Base-by-base conservation (phyloP, 2,329 filamentous ascomycete genomes). In the Phialocephala subalpina region DNA sequence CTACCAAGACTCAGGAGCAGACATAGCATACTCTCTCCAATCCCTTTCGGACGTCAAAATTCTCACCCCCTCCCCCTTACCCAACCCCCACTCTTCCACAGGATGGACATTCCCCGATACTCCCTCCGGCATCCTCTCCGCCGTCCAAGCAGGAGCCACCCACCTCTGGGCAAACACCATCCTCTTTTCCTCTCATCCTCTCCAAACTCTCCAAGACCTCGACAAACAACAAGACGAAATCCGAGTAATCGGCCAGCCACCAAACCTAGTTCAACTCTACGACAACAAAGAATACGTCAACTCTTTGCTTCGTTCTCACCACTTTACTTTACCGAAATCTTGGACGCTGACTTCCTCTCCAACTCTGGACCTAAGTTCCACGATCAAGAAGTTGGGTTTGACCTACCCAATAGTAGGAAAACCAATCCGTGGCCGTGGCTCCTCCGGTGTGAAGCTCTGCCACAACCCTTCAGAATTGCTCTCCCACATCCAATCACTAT, bases 161-260 rank as follows among this genome's bases (percentile, higher is more conserved):
- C 79, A 82, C 67, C 72, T 85, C 2, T 85, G 82, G 82, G 81
- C 82, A 1, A 85, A 85, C 67, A 85, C 83, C 0, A 80, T 85
- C 47, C 71, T 85, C 0, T 85, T 85, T 68, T 76, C 78, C 0
- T 76, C 77, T 0, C 83, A 85, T 70, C 82, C 83, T 1, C 74
- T 85, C 0, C 83, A 86, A 64, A 77, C 67, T 0, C 83, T 82
- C 0, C 20, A 69, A 1, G 67, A 62, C 1, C 69, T 84, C 7
- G 69, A 72, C 1, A 53, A 69, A 8, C 72, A 76, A 49, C 72
- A 76, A 7, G 69, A 77, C 8, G 47, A 67, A 0, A 27, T 85
- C 0, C 74, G 70, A 5, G 72, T 85, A 0, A 72, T 85, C 4
- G 82, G 82, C 2, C 83, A 86, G 61, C 80, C 82, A 0, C 82